Percentiles rank a stretch among this genome's conserved stretches.
These are phyloP conservation scores for Hyaloscypha hepaticicola DNA, from an alignment of 495 filamentous ascomycete species.

Conservation along the genomic window DNA sequence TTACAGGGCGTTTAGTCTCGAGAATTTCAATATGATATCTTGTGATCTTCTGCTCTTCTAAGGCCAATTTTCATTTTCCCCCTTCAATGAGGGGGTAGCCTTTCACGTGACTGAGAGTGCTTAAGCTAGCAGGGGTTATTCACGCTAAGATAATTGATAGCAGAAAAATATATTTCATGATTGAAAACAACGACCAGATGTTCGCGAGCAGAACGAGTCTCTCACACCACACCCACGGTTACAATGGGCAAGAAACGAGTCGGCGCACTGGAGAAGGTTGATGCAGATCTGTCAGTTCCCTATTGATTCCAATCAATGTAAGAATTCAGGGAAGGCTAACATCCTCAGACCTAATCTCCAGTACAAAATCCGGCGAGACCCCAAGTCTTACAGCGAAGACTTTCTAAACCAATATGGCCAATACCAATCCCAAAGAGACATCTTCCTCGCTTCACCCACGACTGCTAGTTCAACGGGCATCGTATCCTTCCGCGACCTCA, in stretches of 20 bases:
- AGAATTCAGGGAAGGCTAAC: too few relatives aligned
- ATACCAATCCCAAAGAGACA: constrained; percentile 86
- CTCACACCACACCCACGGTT: constrained; percentile 12
- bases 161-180: constrained; percentile 27
- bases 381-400: constrained; percentile 82
- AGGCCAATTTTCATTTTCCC: neutral
- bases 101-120: neutral
- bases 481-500: constrained; percentile 77
- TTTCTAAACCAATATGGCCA: constrained; percentile 87
- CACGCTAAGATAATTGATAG: constrained; percentile 24
- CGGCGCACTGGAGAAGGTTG: constrained; percentile 89
- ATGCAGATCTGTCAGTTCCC: constrained; percentile 77
- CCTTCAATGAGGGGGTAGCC: neutral
- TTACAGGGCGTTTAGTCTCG: too few relatives aligned
- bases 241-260: constrained; percentile 82
- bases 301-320: constrained; percentile 14
- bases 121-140: constrained; percentile 3
- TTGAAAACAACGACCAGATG: neutral
- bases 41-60: neutral
- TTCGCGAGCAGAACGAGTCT: neutral
- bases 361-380: constrained; percentile 84
- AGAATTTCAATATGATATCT: neutral
- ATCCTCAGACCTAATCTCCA: constrained; percentile 70
- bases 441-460: constrained; percentile 80
- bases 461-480: constrained; percentile 72